Evolutionary conservation across 345 rosid genomes (phyloP), one percentile per base, ranked within the genome.

Genomic region (Aquilaria malaccensis): DNA sequence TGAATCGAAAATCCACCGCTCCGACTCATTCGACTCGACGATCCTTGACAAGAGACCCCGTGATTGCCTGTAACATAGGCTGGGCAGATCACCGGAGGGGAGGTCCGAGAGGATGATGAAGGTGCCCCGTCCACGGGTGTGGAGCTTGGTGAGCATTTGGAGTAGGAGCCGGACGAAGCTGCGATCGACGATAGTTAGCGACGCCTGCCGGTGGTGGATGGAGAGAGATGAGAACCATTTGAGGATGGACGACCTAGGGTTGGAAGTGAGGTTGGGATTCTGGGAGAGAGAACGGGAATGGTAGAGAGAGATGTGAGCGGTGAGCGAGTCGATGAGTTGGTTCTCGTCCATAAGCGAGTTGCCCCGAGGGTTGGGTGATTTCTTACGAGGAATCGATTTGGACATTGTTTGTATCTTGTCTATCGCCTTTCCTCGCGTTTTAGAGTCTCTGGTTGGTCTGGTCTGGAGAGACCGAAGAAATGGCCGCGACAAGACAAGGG

Each of bases 91-190:
- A n/a, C 50, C 55, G 4, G 84, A 79, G 64, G 91, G 96, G 50
- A 93, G 74, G 82, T 93, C 98, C 0, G 97, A 85, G 32, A 93
- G 80, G 61, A 87, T 79, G 72, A 93, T 89, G 84, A 93, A 93
- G 61, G 77, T 76, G 58, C 97, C 85, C 33, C 60, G 80, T 32
- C 98, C 97, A 32, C 72, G 79, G 0, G 80, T 57, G 69, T 67
- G 84, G 69, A 87, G 60, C 59, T 83, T 69, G 55, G 70, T 76
- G 56, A 89, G 82, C 98, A 93, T 93, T 76, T 80, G 97, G 63
- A 89, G 60, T 6, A 89, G 67, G n/a, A 93, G 69, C 61, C 73
- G 83, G 13, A 78, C 71, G 80, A 89, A 83, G 30, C 66, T 79
- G 51, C 68, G 76, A 72, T 93, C 91, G 50, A 87, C 83, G 70